phyloP scores from a whole-genome alignment of 495 filamentous ascomycete species.

The Articulospora tetracladia region DNA sequence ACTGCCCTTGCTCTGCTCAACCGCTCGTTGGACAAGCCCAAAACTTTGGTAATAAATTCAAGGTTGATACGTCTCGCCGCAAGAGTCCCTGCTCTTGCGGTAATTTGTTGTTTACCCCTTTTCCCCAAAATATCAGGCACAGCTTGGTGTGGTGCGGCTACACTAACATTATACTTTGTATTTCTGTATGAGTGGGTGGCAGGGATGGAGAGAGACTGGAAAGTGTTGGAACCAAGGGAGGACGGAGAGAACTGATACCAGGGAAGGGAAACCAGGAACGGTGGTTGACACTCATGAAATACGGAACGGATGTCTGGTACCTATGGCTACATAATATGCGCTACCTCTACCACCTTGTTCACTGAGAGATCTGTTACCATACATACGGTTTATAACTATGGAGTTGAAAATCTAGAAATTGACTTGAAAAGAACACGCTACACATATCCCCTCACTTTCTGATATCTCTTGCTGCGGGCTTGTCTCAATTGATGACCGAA shows the following conservation, averaged over 20 bases:
- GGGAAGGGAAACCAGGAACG: no score
- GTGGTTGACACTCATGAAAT: no score
- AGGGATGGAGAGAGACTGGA: conserved; percentile 23
- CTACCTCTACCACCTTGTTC: no score
- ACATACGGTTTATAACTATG: no score
- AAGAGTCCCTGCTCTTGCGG: conserved; percentile 12
- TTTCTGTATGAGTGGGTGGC: conserved; percentile 25
- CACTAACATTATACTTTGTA: conserved; percentile 10
- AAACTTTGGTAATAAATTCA: conserved; percentile 24
- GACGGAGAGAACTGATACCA: background rate
- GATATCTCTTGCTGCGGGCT: no score
- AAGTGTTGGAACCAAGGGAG: conserved; percentile 17
- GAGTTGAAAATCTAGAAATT: no score
- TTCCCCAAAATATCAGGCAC: conserved; percentile 4
- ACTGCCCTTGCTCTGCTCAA: conserved; percentile 24
- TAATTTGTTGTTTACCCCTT: conserved; percentile 23
- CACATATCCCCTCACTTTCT: no score
- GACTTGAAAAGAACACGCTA: no score
- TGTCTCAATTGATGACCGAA: no score
- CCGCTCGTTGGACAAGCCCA: conserved; percentile 19
- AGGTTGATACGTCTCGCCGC: conserved; percentile 24
- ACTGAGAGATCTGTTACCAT: no score
- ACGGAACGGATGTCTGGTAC: no score
- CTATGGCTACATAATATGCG: no score
- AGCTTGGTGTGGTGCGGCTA: conserved; percentile 12